phyloP scores from a whole-genome alignment of 2,329 filamentous ascomycete genomes.

The Claviceps africana region DNA sequence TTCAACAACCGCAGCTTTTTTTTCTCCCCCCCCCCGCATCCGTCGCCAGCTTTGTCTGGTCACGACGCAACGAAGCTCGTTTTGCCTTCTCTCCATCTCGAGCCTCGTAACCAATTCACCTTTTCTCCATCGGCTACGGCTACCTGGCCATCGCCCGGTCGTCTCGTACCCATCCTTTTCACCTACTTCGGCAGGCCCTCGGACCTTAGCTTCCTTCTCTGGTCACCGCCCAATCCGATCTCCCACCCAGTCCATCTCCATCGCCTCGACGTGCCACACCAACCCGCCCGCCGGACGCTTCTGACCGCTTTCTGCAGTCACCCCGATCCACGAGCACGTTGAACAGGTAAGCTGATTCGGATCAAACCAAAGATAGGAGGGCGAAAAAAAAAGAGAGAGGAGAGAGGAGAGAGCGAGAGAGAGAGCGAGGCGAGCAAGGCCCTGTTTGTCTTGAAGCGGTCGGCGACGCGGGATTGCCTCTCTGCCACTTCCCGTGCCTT shows the following conservation, averaged over 20 bases:
- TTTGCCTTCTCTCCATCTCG: background rate
- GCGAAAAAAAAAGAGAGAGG: background rate
- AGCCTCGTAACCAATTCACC: background rate
- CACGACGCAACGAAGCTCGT: constrained; percentile 1
- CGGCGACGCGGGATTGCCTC: background rate
- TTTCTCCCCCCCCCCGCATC: no score
- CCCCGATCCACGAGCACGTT: background rate
- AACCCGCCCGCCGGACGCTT: background rate
- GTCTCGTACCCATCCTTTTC: background rate
- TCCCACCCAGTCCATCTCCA: no score
- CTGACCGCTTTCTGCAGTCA: constrained; percentile 1
- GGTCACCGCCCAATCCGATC: constrained; percentile 1
- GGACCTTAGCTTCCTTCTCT: background rate
- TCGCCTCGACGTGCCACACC: background rate
- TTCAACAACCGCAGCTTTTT: constrained; percentile 4
- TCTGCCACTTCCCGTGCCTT: background rate
- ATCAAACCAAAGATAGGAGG: background rate
- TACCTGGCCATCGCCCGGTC: background rate
- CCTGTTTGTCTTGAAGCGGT: no score
- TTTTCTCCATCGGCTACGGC: background rate
- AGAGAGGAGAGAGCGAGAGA: no score
- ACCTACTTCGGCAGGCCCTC: background rate
- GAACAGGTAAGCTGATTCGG: background rate
- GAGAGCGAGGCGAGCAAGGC: no score
- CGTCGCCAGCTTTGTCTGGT: constrained; percentile 4